These are phyloP conservation scores for Erythrophleum ivorense DNA, from an alignment of 331 rosid species.

Conservation along the genomic window DNA sequence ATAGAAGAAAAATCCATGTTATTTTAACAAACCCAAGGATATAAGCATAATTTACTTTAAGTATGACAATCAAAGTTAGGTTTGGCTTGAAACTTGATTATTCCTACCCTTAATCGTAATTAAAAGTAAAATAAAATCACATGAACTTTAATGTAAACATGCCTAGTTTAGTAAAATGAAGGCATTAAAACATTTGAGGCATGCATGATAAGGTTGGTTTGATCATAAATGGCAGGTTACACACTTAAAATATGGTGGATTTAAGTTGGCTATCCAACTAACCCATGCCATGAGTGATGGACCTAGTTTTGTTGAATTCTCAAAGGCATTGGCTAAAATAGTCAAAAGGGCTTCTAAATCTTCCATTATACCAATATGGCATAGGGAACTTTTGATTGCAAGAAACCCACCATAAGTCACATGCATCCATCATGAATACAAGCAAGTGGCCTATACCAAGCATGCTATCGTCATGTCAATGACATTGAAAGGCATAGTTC, in stretches of 20 bases:
- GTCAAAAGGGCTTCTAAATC: not conserved
- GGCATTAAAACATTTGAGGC: too few species aligned
- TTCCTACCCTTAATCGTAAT: too few species aligned
- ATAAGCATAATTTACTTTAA: too few species aligned
- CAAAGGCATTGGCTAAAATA: not conserved
- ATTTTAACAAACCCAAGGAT: too few species aligned
- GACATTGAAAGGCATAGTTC: not conserved
- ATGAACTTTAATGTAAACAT: too few species aligned
- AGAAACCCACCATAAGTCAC: conserved; percentile 7
- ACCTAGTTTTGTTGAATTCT: not conserved
- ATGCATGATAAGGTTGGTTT: too few species aligned
- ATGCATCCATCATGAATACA: not conserved
- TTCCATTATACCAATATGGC: not conserved
- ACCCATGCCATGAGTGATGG: not conserved
- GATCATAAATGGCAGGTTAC: not conserved
- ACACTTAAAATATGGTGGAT: not conserved
- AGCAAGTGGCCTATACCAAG: too few species aligned
- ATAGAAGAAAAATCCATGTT: too few species aligned
- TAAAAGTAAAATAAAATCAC: too few species aligned
- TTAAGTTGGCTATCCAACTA: not conserved
- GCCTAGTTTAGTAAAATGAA: too few species aligned
- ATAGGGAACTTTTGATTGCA: not conserved
- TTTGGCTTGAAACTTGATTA: too few species aligned
- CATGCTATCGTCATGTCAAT: not conserved
- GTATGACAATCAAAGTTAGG: too few species aligned